Conservation (phyloP, 1,284 basidiomycete species). For the Trichosporon asahii region DNA sequence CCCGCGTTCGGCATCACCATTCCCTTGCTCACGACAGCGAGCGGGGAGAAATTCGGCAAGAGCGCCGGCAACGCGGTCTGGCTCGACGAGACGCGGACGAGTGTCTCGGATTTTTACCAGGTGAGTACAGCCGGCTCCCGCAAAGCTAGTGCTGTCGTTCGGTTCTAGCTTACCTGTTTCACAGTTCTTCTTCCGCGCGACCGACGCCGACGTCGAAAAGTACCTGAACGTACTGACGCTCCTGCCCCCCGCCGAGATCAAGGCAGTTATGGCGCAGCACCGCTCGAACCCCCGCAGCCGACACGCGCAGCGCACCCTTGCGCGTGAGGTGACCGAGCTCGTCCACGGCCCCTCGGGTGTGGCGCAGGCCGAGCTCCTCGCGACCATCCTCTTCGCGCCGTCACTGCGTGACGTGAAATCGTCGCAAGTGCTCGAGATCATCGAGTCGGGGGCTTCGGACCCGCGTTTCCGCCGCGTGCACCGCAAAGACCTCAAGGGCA, state of each 20-base stretch:
- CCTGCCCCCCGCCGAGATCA: constrained; percentile 62
- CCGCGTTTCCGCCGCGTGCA: constrained; percentile 58
- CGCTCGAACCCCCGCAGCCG: constrained; percentile 60
- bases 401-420: constrained; percentile 53
- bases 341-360: constrained; percentile 64
- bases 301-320: constrained; percentile 72
- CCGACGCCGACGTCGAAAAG: constrained; percentile 76
- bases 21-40: constrained; percentile 83
- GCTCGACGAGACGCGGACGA: constrained; percentile 71
- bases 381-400: constrained; percentile 60
- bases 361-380: constrained; percentile 60
- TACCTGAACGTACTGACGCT: constrained; percentile 84
- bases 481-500: constrained; percentile 54
- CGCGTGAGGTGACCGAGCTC: constrained; percentile 81
- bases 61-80: constrained; percentile 94
- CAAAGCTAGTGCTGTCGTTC: background rate
- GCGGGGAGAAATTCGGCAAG: constrained; percentile 96
- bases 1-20: constrained; percentile 84
- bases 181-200: constrained; percentile 82
- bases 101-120: constrained; percentile 87
- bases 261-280: constrained; percentile 62
- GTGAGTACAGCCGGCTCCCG: constrained; percentile 54
- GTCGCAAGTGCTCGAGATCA: constrained; percentile 58
- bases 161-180: background rate
- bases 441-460: constrained; percentile 56